Percentiles rank a stretch among this genome's conserved stretches.
These are phyloP conservation scores for Candida railenensis DNA, from an alignment of 805 yeast species.

Conservation along the genomic window DNA sequence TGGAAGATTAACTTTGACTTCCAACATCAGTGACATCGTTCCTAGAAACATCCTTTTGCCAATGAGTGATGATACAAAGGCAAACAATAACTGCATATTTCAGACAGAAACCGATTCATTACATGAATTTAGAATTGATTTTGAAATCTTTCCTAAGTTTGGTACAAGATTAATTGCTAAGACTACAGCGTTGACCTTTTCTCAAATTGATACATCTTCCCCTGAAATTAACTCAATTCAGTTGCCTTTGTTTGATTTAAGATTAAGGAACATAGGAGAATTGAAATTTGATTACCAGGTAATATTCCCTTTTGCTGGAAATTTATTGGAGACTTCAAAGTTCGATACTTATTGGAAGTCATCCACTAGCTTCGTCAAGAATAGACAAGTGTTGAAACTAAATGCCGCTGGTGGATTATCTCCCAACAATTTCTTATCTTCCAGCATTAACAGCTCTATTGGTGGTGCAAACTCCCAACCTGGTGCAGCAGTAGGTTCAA, in stretches of 20 bases:
- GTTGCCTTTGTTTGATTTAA: slow-evolving; percentile 79
- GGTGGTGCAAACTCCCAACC: slow-evolving; percentile 2
- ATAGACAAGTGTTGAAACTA: slow-evolving; percentile 21
- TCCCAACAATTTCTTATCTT: slow-evolving; percentile 39
- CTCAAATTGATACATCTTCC: slow-evolving; percentile 38
- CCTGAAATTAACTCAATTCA: slow-evolving; percentile 39
- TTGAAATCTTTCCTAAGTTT: slow-evolving; percentile 90
- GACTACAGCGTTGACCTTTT: slow-evolving; percentile 69
- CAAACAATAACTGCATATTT: slow-evolving; percentile 67
- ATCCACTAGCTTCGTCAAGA: slow-evolving; percentile 58
- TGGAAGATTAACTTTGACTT: slow-evolving; percentile 80
- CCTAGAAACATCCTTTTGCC: slow-evolving; percentile 88
- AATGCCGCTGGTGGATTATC: slow-evolving; percentile 42
- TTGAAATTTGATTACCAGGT: slow-evolving; percentile 75
- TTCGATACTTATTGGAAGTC: slow-evolving; percentile 96
- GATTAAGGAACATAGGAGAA: slow-evolving; percentile 81
- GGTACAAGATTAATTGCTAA: slow-evolving; percentile 92
- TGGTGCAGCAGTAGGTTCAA: not conserved
- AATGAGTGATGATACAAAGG: slow-evolving; percentile 52
- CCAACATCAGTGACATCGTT: slow-evolving; percentile 74
- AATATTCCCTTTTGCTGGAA: slow-evolving; percentile 85
- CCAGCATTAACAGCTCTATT: slow-evolving; percentile 19
- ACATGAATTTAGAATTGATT: slow-evolving; percentile 66
- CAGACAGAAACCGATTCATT: slow-evolving; percentile 74
- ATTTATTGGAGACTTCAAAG: slow-evolving; percentile 81